These are phyloP conservation scores for Stentor roeselii DNA, from an alignment of 73 alveolate species.

Conservation along the genomic window DNA sequence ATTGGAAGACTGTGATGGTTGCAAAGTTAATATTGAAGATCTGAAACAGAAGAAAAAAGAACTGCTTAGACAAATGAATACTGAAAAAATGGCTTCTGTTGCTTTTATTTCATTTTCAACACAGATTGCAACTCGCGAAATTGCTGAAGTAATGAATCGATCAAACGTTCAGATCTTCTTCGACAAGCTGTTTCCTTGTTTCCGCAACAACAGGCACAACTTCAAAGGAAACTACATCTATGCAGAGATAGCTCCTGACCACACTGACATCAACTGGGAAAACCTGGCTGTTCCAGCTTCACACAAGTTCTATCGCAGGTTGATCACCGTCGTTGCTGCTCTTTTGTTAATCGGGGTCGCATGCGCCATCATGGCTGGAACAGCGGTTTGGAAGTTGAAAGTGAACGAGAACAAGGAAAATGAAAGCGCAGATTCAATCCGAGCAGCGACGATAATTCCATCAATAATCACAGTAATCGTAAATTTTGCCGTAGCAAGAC, in stretches of 20 bases:
- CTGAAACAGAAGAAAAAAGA: not conserved
- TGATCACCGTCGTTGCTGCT: not conserved
- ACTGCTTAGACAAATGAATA: not conserved
- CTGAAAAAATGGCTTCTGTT: not conserved
- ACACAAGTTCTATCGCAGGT: not conserved
- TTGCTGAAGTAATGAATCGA: not conserved
- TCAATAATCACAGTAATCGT: not conserved
- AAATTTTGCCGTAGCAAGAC: constrained; percentile 5
- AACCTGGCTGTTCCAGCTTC: not conserved
- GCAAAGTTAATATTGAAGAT: not conserved
- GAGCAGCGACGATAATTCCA: not conserved
- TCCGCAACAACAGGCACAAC: not conserved
- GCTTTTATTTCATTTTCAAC: not conserved
- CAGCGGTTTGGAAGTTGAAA: not conserved
- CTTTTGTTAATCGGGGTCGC: not conserved
- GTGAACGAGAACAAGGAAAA: not conserved
- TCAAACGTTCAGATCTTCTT: not conserved
- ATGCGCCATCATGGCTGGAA: not conserved
- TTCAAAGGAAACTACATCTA: not conserved
- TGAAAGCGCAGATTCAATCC: not conserved
- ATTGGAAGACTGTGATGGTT: not conserved
- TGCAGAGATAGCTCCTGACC: constrained; percentile 20
- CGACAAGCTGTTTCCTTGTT: not conserved
- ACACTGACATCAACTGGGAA: constrained; percentile 11
- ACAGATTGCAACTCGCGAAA: not conserved